phyloP scores from a whole-genome alignment of 176 grass and related monocot species.

The Rhynchospora tenuis region DNA sequence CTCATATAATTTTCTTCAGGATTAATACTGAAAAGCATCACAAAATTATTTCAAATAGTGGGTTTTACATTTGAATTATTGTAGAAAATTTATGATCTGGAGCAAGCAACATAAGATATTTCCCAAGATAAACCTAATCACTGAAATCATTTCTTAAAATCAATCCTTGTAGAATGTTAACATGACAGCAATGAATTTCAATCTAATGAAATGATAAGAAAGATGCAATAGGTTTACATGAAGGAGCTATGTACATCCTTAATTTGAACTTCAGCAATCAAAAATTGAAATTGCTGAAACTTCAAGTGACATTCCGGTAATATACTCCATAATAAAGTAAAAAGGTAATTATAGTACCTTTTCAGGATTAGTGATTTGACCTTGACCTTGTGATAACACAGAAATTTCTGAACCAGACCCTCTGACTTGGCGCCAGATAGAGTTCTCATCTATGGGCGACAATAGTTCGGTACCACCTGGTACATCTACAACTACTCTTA shows the following conservation, averaged over 20 bases:
- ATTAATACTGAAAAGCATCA: neutral
- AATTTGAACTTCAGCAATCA: neutral
- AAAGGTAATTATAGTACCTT: constrained; percentile 37
- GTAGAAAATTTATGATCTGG: neutral
- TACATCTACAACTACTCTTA: constrained; percentile 53
- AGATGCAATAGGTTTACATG: neutral
- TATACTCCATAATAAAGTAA: neutral
- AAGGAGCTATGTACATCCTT: neutral
- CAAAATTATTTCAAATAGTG: neutral
- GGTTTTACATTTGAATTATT: neutral
- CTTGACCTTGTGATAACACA: constrained; percentile 25
- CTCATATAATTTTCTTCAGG: neutral
- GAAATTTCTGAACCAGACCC: constrained; percentile 71
- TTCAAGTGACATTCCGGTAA: neutral
- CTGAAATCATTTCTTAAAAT: neutral
- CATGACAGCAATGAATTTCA: neutral
- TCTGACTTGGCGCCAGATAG: constrained; percentile 68
- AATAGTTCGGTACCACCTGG: constrained; percentile 69
- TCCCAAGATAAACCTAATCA: neutral
- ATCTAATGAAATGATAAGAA: neutral
- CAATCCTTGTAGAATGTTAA: neutral
- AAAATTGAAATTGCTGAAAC: neutral
- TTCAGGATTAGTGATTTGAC: constrained; percentile 19
- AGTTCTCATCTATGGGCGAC: constrained; percentile 47
- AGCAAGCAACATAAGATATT: neutral